Base-by-base conservation (phyloP, 495 filamentous ascomycete genomes). In the Parmelia sp. region DNA sequence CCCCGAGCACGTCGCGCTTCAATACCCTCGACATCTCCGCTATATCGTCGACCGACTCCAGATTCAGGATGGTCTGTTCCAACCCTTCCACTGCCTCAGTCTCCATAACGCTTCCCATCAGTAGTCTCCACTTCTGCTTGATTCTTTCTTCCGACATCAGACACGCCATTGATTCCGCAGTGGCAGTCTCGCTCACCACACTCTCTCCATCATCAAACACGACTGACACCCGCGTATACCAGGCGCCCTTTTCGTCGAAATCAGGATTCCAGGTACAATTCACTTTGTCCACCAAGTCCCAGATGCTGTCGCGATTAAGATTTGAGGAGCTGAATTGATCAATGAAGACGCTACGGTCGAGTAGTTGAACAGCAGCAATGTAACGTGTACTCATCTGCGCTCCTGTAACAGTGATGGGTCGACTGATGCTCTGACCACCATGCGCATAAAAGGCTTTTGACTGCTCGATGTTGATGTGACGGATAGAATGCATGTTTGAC, bases 301-400 rank as follows among this genome's bases (percentile, higher is more conserved):
- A 80, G 8, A 79, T 49, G 9, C 70, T 56, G 57, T 79, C 75
- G 17, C 76, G 66, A 37, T 79, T 71, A 10, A 80, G 66, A 63
- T 71, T 66, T 21, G 68, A 63, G 27, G 71, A 57, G 9, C 64
- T 60, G 58, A 77, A 80, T 55, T 78, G 69, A 7, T 68, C 65
- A 3, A 72, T 67, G 15, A 76, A 60, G 4, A 80, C 77, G 36
- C 75, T 40, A 17, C 67, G 61, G 57, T 82, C 74, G 4, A 82
- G 67, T 2, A 80, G 51, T 61, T 79, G 75, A 29, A 72, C 68
- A 15, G 78, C 78, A 1, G 70, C 75, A 21, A 73, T 71, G 70
- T 82, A 82, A 4, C 71, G 64, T 35, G 68, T 67, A 58, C 71
- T 77, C 77, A 82, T 82, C 64, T 80, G 79, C 9, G 75, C 76